Base-by-base conservation (phyloP, 306 rosid genomes). In the Cucurbita pepo region DNA sequence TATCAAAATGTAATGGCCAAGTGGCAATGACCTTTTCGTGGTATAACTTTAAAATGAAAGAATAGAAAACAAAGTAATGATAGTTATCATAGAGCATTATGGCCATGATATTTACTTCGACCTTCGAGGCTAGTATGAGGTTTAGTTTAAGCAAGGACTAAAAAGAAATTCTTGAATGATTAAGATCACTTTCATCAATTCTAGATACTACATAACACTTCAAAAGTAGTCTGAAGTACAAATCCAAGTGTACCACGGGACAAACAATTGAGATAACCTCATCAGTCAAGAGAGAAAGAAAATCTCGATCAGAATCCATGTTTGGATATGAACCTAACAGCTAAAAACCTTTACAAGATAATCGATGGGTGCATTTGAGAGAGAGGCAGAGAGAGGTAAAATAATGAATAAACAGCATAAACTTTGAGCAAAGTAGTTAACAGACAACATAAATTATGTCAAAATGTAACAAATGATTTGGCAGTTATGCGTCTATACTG, bases 401-500 rank as follows among this genome's bases (percentile, higher is more conserved):
- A 48, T 25, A 58, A 47, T 19, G 25, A 25, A 36, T 7, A 51
- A 19, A 12, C 10, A 75, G 50, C 18, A 51, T 34, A 51, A 47
- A 75, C 53, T 34, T 13, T 74, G 34, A 47, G 12, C 41, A 22
- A 9, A 14, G 11, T 14, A 44, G 21, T 19, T 56, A 73, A 50
- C 18, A 75, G 55, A 12, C 10, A 62, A 50, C 18, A 52, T 6
- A 40, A 36, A 64, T 36, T 18, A n/a, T 14, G 45, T 10, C 64
- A 76, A 77, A 71, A 50, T 53, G 61, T 40, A 37, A n/a, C 14
- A 63, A 78, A 73, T 16, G 30, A 40, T 44, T 38, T 47, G 75
- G 55, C 63, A 48, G 30, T 53, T 13, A 79, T 38, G 70, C 41
- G 74, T 73, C 75, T 37, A 45, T 66, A 86, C 95, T 75, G 22